A percentile compares a stretch with the other conserved stretches of the same genome.
phyloP scores from a whole-genome alignment of 495 filamentous ascomycete species.

The Cladorrhinum samala region DNA sequence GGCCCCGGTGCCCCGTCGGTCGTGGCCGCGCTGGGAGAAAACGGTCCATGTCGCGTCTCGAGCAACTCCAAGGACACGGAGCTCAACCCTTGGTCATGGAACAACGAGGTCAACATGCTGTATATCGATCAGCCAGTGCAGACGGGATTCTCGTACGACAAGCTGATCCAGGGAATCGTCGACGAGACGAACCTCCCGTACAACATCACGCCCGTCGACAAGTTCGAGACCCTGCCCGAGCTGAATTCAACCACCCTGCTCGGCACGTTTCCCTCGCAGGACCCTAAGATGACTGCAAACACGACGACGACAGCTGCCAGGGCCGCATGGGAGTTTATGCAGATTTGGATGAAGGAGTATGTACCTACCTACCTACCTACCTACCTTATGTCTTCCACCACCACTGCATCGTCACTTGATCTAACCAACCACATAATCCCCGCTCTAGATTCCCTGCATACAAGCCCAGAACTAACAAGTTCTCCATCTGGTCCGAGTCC shows the following conservation, averaged over 20 bases:
- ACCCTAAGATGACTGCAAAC: conserved; percentile 47
- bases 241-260: conserved; percentile 41
- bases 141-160: conserved; percentile 48
- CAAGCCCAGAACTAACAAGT: conserved; percentile 28
- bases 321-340: conserved; percentile 62
- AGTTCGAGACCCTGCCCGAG: conserved; percentile 15
- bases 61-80: conserved; percentile 40
- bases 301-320: conserved; percentile 55
- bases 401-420: too few species aligned
- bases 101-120: conserved; percentile 62
- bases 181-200: conserved; percentile 16
- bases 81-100: conserved; percentile 52
- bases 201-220: conserved; percentile 13
- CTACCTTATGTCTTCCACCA: too few species aligned
- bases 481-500: conserved; percentile 56
- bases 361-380: conserved; percentile 16
- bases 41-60: conserved; percentile 37
- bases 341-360: conserved; percentile 47
- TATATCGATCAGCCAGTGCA: conserved; percentile 61
- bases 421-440: too few species aligned
- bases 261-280: conserved; percentile 52
- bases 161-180: conserved; percentile 34
- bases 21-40: conserved; percentile 55
- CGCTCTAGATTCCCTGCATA: conserved; percentile 53
- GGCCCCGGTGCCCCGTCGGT: conserved; percentile 56